These are phyloP conservation scores for Porogramme epimiltina DNA, from an alignment of 1,284 basidiomycete species.

Conservation along the genomic window DNA sequence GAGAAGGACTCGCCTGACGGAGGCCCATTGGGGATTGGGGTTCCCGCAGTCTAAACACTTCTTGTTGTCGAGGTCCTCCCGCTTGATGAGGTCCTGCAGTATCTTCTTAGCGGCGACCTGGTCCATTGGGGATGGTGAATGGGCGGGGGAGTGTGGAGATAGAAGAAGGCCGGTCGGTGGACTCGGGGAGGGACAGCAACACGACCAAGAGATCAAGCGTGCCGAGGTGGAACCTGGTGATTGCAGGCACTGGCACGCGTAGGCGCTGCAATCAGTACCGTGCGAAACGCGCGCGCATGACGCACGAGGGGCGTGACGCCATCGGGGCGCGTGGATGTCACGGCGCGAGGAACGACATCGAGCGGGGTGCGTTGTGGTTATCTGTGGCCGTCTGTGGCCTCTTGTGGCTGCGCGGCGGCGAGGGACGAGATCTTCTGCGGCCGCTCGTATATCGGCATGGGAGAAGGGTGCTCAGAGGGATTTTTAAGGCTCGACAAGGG, in stretches of 20 bases:
- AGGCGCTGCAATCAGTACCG: background rate
- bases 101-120: conserved; percentile 69
- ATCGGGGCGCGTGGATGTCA: too few relatives aligned
- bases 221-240: background rate
- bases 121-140: conserved; percentile 47
- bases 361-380: too few relatives aligned
- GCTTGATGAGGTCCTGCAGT: conserved; percentile 74
- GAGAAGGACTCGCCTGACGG: conserved; percentile 53
- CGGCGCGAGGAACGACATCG: too few relatives aligned
- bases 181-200: background rate
- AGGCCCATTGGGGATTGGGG: conserved; percentile 93
- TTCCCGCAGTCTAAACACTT: conserved; percentile 81
- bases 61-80: conserved; percentile 75
- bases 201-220: background rate
- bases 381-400: too few relatives aligned
- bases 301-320: background rate
- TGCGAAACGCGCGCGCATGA: background rate
- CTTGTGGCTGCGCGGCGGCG: too few relatives aligned
- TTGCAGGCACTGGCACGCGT: background rate
- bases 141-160: conserved; percentile 4
- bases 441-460: too few relatives aligned
- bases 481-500: background rate
- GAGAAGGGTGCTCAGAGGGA: too few relatives aligned
- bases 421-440: too few relatives aligned
- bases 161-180: background rate